These are phyloP conservation scores for Planoprotostelium fungivorum DNA, from an alignment of 78 protist genomes.

Conservation along the genomic window DNA sequence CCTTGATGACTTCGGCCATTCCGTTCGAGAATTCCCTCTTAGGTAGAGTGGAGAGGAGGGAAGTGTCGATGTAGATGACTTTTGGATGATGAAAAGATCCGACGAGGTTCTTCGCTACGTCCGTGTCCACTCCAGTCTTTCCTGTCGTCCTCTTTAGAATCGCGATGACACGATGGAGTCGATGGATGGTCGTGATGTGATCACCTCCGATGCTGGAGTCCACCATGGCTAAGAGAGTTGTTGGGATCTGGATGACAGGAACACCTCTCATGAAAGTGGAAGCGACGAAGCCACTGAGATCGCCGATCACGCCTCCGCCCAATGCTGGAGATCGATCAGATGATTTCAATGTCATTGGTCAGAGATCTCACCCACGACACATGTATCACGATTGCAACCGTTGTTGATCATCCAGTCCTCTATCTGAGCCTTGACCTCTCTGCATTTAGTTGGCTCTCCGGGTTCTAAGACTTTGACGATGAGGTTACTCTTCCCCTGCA, in stretches of 20 bases:
- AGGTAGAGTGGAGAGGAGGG: slow-evolving; percentile 43
- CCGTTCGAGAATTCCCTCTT: slow-evolving; percentile 61
- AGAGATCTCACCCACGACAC: slow-evolving; percentile 22
- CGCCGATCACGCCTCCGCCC: slow-evolving; percentile 87
- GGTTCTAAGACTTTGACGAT: slow-evolving; percentile 21
- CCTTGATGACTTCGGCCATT: slow-evolving; percentile 63
- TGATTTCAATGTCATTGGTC: background rate
- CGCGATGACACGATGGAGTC: background rate
- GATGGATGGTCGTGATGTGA: background rate
- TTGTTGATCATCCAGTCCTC: slow-evolving; percentile 64
- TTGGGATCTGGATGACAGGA: slow-evolving; percentile 66
- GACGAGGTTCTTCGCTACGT: slow-evolving; percentile 73
- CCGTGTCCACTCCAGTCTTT: slow-evolving; percentile 53
- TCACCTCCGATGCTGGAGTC: slow-evolving; percentile 78
- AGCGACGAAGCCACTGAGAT: slow-evolving; percentile 69
- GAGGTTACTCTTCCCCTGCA: slow-evolving; percentile 5
- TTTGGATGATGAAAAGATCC: slow-evolving; percentile 86
- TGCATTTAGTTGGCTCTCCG: slow-evolving; percentile 53
- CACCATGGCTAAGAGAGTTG: slow-evolving; percentile 78
- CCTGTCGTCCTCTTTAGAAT: background rate
- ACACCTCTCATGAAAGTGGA: slow-evolving; percentile 81
- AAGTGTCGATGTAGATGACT: slow-evolving; percentile 37
- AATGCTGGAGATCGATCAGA: slow-evolving; percentile 28
- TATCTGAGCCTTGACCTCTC: slow-evolving; percentile 30
- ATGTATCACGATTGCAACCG: slow-evolving; percentile 39